Evolutionary conservation across 2,329 filamentous ascomycete genomes (phyloP).

Genomic region (Hypoxylon sp.): DNA sequence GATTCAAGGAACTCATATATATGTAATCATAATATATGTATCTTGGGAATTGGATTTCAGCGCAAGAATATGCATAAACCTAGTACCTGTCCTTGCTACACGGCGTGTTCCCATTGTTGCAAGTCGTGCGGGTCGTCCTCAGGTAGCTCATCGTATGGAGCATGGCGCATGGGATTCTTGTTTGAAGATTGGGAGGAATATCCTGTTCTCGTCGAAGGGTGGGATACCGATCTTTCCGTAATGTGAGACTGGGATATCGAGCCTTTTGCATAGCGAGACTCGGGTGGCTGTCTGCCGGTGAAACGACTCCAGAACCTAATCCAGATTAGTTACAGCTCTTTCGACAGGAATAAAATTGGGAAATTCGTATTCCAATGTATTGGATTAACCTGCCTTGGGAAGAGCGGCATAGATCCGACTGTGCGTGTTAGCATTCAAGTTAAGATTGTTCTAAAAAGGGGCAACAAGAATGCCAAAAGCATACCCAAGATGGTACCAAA

Average conservation of each 20-base stretch:
- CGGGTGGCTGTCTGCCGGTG: background rate
- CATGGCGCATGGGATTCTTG: background rate
- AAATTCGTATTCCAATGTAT: too few relatives aligned
- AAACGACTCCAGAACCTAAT: slow-evolving; percentile 12
- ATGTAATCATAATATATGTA: background rate
- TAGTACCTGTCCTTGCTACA: background rate
- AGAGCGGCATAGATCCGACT: slow-evolving; percentile 17
- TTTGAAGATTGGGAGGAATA: background rate
- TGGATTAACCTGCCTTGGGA: too few relatives aligned
- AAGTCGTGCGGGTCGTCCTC: background rate
- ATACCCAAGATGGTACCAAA: slow-evolving; percentile 13
- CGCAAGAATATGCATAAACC: background rate
- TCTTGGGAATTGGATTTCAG: background rate
- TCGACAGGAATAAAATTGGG: too few relatives aligned
- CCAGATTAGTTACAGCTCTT: too few relatives aligned
- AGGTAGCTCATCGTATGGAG: slow-evolving; percentile 2
- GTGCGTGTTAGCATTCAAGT: too few relatives aligned
- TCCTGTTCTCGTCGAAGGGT: background rate
- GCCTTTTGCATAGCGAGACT: slow-evolving; percentile 1
- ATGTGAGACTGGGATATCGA: slow-evolving; percentile 6
- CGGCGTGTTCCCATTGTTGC: background rate
- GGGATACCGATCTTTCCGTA: background rate
- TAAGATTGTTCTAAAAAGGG: too few relatives aligned
- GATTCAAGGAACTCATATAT: background rate
- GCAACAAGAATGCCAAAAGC: too few relatives aligned